Conservation (phyloP, 352 stramenopile species). For the Pythium brachiatum region DNA sequence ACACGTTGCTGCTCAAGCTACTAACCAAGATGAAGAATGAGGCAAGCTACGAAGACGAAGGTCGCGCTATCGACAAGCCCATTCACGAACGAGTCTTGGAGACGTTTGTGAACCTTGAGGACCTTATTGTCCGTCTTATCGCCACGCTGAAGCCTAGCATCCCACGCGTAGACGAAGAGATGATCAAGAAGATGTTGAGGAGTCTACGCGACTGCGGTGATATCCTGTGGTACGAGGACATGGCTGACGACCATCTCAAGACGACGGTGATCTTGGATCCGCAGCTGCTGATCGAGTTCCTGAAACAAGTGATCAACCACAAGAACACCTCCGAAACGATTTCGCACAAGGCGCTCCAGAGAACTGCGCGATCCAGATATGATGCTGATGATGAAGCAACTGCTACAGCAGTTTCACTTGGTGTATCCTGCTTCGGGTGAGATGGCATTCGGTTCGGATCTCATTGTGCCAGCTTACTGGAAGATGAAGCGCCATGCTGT, state of each 20-base stretch:
- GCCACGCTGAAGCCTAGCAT: too few relatives aligned
- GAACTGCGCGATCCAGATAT: too few relatives aligned
- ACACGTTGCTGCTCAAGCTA: not conserved
- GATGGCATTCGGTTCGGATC: constrained; percentile 15
- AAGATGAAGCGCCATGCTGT: not conserved
- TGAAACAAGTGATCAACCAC: constrained; percentile 13
- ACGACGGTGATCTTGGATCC: constrained; percentile 9
- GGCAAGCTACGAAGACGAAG: not conserved
- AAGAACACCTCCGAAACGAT: not conserved
- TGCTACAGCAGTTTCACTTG: constrained; percentile 19
- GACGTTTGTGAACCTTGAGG: not conserved
- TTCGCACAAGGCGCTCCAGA: not conserved
- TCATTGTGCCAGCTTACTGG: constrained; percentile 6
- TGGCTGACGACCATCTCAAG: not conserved
- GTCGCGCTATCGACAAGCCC: too few relatives aligned
- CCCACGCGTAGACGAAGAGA: too few relatives aligned
- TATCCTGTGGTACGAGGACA: constrained; percentile 7
- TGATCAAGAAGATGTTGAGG: not conserved
- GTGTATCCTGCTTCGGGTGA: constrained; percentile 3
- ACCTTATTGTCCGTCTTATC: too few relatives aligned
- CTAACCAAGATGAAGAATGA: not conserved
- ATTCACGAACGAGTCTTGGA: not conserved
- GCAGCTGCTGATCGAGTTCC: constrained; percentile 12
- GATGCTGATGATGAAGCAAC: constrained; percentile 20
- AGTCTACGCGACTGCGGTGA: constrained; percentile 19